Base-by-base conservation (phyloP, 164 flowering plant genomes). In the Piper betle region DNA sequence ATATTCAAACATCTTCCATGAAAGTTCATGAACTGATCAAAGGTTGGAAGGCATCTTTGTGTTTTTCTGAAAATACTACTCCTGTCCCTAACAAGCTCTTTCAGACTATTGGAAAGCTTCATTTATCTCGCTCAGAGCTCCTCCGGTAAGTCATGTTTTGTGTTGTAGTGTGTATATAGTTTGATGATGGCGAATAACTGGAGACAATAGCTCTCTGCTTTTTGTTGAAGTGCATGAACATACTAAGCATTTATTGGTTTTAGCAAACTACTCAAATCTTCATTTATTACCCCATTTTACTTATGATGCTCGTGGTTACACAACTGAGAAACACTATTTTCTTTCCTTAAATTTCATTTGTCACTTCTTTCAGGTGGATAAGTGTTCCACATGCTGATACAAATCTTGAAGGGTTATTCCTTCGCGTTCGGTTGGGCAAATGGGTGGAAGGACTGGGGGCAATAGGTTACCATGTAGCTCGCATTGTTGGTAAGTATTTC, bases 381-480 rank as follows among this genome's bases (percentile, higher is more conserved):
- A 76, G 72, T 59, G 77, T 86, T 40, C 66, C 73, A 17, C 39
- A 40, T 48, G 55, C 81, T 33, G 65, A 65, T 17, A 66, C 75
- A 54, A 67, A 62, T 48, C 77, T 91, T 11, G 76, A 82, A n/a
- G 98, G 98, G 0, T 82, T 77, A 66, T 91, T 81, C 71, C 57
- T 85, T 62, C 89, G 96, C 13, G 48, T 91, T 63, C 80, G 94
- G 63, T 78, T 88, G 18, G 80, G 87, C 62, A 91, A 85, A 64
- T 77, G 82, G 83, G 86, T 79, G 66, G 77, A 77, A 63, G 82
- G 84, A 55, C 72, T 75, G 13, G 84, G 84, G 37, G 83, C 86
- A 61, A 75, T 86, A 50, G 88, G 88, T 60, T 91, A 91, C 74
- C 72, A 78, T 64, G 92, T 83, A 58, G 96, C 91, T 39, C 71